Base-by-base conservation (phyloP, 176 grass and related monocot genomes). In the Ensete ventricosum region DNA sequence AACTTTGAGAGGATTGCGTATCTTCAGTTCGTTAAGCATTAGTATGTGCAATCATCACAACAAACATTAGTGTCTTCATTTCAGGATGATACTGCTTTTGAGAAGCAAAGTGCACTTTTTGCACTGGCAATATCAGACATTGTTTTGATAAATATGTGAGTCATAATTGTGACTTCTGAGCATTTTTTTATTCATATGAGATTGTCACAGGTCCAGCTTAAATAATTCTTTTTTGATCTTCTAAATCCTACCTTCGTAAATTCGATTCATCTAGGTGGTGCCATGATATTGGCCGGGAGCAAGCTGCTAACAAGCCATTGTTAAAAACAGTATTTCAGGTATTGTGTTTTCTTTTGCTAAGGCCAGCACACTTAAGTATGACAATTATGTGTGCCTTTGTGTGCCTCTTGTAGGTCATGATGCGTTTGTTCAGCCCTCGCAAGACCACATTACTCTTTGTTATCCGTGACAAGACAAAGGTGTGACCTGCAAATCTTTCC, bases 21-120 rank as follows among this genome's bases (percentile, higher is more conserved):
- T 60, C 1, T 60, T 60, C 14, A 17, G 57, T n/a, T 60, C 9
- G 1, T 60, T 60, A 6, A 60, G 16, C 57, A 60, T 9, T 60
- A n/a, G 1, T 1, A 43, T 43, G 34, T 43, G 34, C 34, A 7
- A 60, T 60, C 1, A 14, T 60, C 14, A 60, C 57, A 17, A 60
- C 4, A 60, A 60, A 16, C 3, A 51, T 8, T 22, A 17, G 16
- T 17, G 14, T 48, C 51, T 52, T 25, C 11, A 26, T 78, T 69
- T 48, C 77, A 78, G 77, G 77, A 78, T 69, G 53, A 78, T 78
- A 78, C 52, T 48, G 64, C 52, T n/a, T 78, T 78, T 78, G 77
- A 78, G 53, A 78, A 78, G 64, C 77, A 78, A 78, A 78, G 64
- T 69, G 9, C 65, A 54, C 77, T 78, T 13, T 78, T 78, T 78